Percentiles rank a stretch among this genome's conserved stretches.
These are phyloP conservation scores for Paraphaeosphaeria sporulosa DNA, from an alignment of 2,329 filamentous ascomycete species.

Conservation along the genomic window DNA sequence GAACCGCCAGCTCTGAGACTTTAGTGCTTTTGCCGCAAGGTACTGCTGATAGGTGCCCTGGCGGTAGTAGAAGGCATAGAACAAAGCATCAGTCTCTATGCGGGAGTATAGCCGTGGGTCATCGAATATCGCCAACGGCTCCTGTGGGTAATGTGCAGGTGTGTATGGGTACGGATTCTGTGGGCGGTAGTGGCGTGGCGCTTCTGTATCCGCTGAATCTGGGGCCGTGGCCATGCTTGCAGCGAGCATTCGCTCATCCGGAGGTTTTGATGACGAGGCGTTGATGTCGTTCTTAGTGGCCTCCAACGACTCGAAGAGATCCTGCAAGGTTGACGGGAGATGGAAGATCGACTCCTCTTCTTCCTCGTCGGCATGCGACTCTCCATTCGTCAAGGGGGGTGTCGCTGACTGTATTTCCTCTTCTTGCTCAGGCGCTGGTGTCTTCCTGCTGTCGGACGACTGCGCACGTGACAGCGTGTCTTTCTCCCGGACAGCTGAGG, in stretches of 20 bases:
- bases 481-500: slow-evolving; percentile 58
- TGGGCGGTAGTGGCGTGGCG: slow-evolving; percentile 83
- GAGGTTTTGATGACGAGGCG: slow-evolving; percentile 65
- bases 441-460: slow-evolving; percentile 41
- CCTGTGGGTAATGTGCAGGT: slow-evolving; percentile 86
- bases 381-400: slow-evolving; percentile 60
- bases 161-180: slow-evolving; percentile 78
- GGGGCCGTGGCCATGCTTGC: slow-evolving; percentile 77
- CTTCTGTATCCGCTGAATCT: slow-evolving; percentile 79
- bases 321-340: slow-evolving; percentile 84
- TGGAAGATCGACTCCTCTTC: slow-evolving; percentile 88
- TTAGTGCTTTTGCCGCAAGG: slow-evolving; percentile 93
- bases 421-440: slow-evolving; percentile 43
- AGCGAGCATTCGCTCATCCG: slow-evolving; percentile 76
- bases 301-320: slow-evolving; percentile 91
- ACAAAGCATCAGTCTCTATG: slow-evolving; percentile 94
- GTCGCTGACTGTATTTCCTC: slow-evolving; percentile 47
- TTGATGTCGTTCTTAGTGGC: slow-evolving; percentile 75
- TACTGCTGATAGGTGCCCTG: slow-evolving; percentile 97
- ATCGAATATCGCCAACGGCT: slow-evolving; percentile 90
- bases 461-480: slow-evolving; percentile 38
- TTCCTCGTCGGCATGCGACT: slow-evolving; percentile 60
- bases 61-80: slow-evolving; percentile 99
- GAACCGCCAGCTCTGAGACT: slow-evolving; percentile 98
- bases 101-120: slow-evolving; percentile 86